Conservation (phyloP, 768 basidiomycete species). For the Chlorophyllum brunneum region DNA sequence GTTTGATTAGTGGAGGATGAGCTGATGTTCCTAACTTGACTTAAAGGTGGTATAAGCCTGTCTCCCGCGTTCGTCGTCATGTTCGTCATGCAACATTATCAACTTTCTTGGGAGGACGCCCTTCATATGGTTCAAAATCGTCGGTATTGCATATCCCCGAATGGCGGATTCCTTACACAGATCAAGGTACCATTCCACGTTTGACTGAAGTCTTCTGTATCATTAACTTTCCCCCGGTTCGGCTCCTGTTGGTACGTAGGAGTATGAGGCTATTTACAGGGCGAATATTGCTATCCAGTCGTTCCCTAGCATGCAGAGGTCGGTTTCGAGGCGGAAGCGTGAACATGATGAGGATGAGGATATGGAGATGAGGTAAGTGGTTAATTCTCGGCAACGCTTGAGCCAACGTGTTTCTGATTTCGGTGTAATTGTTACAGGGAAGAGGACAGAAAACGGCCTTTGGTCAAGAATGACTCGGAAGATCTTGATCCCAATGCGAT, state of each 20-base stretch:
- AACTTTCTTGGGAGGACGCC: slow-evolving; percentile 84
- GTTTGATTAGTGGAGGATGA: no score
- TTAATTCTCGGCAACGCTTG: slow-evolving; percentile 1
- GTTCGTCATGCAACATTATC: slow-evolving; percentile 87
- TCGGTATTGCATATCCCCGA: slow-evolving; percentile 91
- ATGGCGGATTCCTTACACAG: slow-evolving; percentile 87
- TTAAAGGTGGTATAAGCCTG: slow-evolving; percentile 87
- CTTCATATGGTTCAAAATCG: slow-evolving; percentile 86
- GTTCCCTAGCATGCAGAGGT: slow-evolving; percentile 45
- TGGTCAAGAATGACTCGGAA: slow-evolving; percentile 31
- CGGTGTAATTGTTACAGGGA: slow-evolving; percentile 23
- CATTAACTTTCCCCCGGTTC: not conserved
- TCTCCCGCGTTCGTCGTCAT: slow-evolving; percentile 90
- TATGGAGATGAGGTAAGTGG: slow-evolving; percentile 17
- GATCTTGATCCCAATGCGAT: slow-evolving; percentile 43
- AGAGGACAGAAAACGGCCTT: slow-evolving; percentile 45
- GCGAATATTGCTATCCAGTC: slow-evolving; percentile 67
- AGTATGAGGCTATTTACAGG: slow-evolving; percentile 90
- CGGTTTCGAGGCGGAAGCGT: slow-evolving; percentile 60
- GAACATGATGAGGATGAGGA: slow-evolving; percentile 69
- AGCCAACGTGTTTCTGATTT: slow-evolving; percentile 3
- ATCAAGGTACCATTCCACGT: slow-evolving; percentile 60
- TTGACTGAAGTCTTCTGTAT: not conserved
- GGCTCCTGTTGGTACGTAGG: slow-evolving; percentile 39
- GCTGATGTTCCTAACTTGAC: no score